phyloP scores from a whole-genome alignment of 495 filamentous ascomycete genomes.

The Viridothelium virens region DNA sequence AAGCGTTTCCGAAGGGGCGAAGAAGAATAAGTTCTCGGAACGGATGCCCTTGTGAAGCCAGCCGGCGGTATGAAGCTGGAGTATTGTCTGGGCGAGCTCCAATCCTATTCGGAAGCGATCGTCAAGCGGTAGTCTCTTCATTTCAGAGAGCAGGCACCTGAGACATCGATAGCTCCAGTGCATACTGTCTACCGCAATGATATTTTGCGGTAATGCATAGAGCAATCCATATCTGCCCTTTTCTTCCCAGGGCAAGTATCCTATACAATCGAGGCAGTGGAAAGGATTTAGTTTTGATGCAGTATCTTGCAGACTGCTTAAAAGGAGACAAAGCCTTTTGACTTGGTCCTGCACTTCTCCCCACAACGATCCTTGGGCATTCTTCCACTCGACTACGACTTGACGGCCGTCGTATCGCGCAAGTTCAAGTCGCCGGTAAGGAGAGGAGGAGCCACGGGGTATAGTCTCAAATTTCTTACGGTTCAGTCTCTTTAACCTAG shows the following conservation, averaged over 20 bases:
- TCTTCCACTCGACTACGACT: constrained; percentile 1
- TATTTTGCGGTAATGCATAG: background rate
- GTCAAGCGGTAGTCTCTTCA: background rate
- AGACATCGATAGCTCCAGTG: background rate
- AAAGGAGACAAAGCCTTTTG: background rate
- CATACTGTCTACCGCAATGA: background rate
- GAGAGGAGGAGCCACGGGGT: background rate
- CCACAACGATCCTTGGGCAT: background rate
- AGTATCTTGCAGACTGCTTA: background rate
- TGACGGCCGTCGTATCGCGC: background rate
- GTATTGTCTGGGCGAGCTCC: constrained; percentile 31
- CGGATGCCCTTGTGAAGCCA: constrained; percentile 39
- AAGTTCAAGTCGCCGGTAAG: background rate
- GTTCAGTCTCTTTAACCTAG: background rate
- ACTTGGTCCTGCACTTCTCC: background rate
- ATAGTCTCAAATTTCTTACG: background rate
- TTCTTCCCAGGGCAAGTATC: background rate
- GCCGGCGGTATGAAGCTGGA: constrained; percentile 35
- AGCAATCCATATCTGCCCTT: background rate
- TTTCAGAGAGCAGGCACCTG: background rate
- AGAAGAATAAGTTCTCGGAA: constrained; percentile 36
- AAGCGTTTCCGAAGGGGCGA: constrained; percentile 24
- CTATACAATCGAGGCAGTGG: background rate
- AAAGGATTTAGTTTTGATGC: background rate
- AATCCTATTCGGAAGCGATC: constrained; percentile 20